Evolutionary conservation across 2,329 filamentous ascomycete genomes (phyloP), one percentile per base, ranked within the genome.

Genomic region (Sporothrix brunneoviolacea): DNA sequence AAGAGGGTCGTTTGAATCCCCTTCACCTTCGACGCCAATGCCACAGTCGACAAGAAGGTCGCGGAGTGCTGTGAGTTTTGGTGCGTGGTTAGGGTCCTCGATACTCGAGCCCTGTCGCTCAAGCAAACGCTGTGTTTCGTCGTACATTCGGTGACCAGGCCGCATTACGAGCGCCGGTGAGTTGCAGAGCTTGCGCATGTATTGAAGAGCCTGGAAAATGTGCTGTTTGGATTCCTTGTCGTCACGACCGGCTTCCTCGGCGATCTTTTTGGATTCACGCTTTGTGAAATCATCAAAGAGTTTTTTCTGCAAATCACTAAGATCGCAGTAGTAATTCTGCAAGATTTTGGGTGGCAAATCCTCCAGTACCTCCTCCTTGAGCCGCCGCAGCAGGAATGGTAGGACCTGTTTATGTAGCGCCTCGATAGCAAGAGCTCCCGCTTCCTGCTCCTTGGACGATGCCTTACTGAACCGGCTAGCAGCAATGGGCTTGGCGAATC

Each of bases 131-230:
- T 95, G 90, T 4, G 91, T 91, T 16, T 91, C 84, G 15, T 89
- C 87, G 65, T 95, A 98, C 56, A 93, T 81, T 63, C 86, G 88
- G 68, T 95, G 91, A 16, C 83, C 88, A 47, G 93, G 90, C 63
- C 96, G 97, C 76, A 98, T 88, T 9, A 98, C 93, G 57, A 98
- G 77, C 0, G 93, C 90, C 0, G 93, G 93, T 3, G 93, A 96
- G 65, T 98, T 98, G 77, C 93, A 98, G 6, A 98, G 80, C 71
- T 97, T 97, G 54, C 94, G 89, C 94, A 98, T 98, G 70, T 98
- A 98, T 65, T 98, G 94, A 39, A 98, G 71, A 4, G 94, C 93
- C 66, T 97, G 91, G 85, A 98, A 98, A 59, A 98, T 98, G 67
- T 98, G 93, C 65, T 95, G 88, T 67, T 98, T 98, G 58, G 90